Percentiles rank a stretch among this genome's conserved stretches.
These are phyloP conservation scores for Musa troglodytarum DNA, from an alignment of 176 grass and related monocot species.

Conservation along the genomic window DNA sequence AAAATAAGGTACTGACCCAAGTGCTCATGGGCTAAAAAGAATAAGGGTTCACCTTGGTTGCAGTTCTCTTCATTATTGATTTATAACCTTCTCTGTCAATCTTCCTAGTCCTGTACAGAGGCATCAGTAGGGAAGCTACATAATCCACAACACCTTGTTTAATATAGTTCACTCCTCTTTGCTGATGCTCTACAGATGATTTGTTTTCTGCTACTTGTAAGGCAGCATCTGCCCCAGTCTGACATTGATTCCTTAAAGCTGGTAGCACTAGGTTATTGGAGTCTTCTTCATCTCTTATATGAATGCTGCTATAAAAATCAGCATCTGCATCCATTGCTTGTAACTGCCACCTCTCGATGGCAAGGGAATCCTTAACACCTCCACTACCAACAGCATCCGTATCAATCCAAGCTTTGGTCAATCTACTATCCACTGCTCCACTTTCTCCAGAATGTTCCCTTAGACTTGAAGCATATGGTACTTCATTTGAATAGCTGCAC, in stretches of 20 bases:
- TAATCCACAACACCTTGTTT: slow-evolving; percentile 86
- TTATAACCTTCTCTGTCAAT: slow-evolving; percentile 72
- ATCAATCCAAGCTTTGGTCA: slow-evolving; percentile 89
- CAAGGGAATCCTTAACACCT: slow-evolving; percentile 78
- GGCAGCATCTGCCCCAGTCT: slow-evolving; percentile 48
- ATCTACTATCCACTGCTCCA: slow-evolving; percentile 50
- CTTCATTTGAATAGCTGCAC: slow-evolving; percentile 51
- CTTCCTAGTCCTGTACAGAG: slow-evolving; percentile 78
- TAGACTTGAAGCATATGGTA: slow-evolving; percentile 45
- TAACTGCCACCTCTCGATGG: slow-evolving; percentile 94
- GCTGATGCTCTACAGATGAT: slow-evolving; percentile 50
- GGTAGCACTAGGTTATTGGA: slow-evolving; percentile 29
- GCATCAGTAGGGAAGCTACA: slow-evolving; percentile 77
- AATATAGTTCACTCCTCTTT: slow-evolving; percentile 56
- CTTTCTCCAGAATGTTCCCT: slow-evolving; percentile 61
- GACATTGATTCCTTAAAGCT: slow-evolving; percentile 29
- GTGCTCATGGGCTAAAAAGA: slow-evolving; percentile 2
- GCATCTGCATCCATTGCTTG: slow-evolving; percentile 91
- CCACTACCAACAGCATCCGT: slow-evolving; percentile 58
- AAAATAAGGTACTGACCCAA: slow-evolving; percentile 11
- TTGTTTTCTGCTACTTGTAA: slow-evolving; percentile 63
- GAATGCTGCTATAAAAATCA: slow-evolving; percentile 75
- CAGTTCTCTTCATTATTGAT: slow-evolving; percentile 86
- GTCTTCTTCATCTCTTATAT: slow-evolving; percentile 65
- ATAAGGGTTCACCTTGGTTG: slow-evolving; percentile 67